Evolutionary conservation across 306 rosid species (phyloP), one percentile per base, ranked within the genome.

Genomic region (Cucurbita argyrosperma): DNA sequence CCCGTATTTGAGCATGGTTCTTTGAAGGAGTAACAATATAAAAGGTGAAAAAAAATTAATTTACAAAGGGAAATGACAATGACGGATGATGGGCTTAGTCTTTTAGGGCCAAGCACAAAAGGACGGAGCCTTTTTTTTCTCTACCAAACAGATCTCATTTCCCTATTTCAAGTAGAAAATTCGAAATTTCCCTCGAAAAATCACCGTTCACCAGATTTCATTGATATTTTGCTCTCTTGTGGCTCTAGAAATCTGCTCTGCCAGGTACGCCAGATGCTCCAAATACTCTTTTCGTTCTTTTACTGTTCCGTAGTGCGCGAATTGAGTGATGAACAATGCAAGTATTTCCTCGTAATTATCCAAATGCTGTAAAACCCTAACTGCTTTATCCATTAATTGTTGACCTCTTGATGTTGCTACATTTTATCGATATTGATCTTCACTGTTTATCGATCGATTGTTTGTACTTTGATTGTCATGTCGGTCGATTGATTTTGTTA

Each of bases 241-340:
- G 64, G 64, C 61, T 39, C 65, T 73, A 53, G 35, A 73, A 40
- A 73, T 55, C 40, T 38, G 52, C 63, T 39, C 23, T 73, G 19
- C 39, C 66, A 55, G 52, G 76, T 72, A 53, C 40, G 65, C 55
- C 63, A 71, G 45, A 52, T 51, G 76, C 61, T 55, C 18, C 40
- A 45, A 68, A 21, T 47, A 35, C 30, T 70, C 74, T 50, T 30
- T 68, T 70, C 74, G 30, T 68, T 70, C 45, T 23, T 47, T 68
- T 68, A 38, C 46, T 50, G 30, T 70, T 49, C 10, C 5, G 46
- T 50, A 70, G 43, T 70, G 74, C 59, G 13, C 15, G 46, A 30
- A 70, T 70, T 50, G 74, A 70, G 59, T 50, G 74, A 50, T 30
- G 57, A 70, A 50, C 46, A 70, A 70, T 70, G 39, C 59, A 23